Conservation (phyloP, 129 eudicot genomes). For the Flaveria linearis region DNA sequence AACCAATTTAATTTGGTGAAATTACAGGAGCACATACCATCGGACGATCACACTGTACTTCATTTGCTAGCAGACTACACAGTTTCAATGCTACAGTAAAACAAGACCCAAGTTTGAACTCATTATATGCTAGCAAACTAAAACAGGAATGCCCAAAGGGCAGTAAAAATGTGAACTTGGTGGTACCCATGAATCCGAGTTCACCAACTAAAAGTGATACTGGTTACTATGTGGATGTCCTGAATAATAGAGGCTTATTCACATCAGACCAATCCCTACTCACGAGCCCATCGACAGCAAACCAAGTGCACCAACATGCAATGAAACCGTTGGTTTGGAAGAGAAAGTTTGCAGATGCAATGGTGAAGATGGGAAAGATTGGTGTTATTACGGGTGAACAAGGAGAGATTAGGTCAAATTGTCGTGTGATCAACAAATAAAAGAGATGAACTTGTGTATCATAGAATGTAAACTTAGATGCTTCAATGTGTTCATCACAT, state of each 20-base stretch:
- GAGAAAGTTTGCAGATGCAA: constrained; percentile 63
- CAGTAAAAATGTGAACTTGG: constrained; percentile 37
- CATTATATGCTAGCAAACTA: constrained; percentile 48
- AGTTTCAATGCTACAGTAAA: constrained; percentile 43
- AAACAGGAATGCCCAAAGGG: constrained; percentile 66
- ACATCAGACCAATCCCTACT: constrained; percentile 70
- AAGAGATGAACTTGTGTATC: neutral
- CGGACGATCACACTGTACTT: constrained; percentile 70
- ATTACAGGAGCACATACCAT: constrained; percentile 67
- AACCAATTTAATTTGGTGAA: neutral
- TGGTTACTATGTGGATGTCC: constrained; percentile 47
- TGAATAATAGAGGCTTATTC: constrained; percentile 54
- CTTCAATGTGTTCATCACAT: neutral
- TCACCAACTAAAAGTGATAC: constrained; percentile 48
- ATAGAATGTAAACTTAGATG: neutral
- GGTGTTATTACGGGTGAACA: constrained; percentile 57
- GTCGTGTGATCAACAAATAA: constrained; percentile 56
- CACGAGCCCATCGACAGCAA: constrained; percentile 42
- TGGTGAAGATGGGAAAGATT: constrained; percentile 77
- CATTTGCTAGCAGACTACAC: constrained; percentile 60
- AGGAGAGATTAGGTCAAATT: constrained; percentile 66
- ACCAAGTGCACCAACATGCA: constrained; percentile 60
- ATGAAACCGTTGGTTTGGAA: constrained; percentile 47
- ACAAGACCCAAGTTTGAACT: constrained; percentile 62
- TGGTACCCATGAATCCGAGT: constrained; percentile 73